Evolutionary conservation across 768 basidiomycete species (phyloP).

Genomic region (Termitomyces sp.): DNA sequence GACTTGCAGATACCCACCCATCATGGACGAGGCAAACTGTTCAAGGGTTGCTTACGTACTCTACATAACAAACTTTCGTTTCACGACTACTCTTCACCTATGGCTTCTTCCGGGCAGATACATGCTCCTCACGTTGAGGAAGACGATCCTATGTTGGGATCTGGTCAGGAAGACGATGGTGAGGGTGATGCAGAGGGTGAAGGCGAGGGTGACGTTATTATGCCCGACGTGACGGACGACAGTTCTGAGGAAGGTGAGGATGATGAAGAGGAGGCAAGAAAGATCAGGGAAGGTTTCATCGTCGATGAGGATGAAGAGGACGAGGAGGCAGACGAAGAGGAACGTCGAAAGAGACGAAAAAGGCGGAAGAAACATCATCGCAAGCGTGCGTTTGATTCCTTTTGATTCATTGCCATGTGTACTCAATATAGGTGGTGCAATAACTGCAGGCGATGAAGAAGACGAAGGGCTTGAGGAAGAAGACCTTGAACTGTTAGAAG

Average conservation of each 20-base stretch:
- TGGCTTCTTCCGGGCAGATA: conserved; percentile 48
- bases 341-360: conserved; percentile 56
- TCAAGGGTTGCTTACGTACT: conserved; percentile 16
- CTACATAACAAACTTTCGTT: conserved; percentile 9
- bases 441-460: conserved; percentile 34
- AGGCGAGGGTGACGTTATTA: conserved; percentile 49
- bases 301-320: conserved; percentile 88
- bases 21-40: background rate
- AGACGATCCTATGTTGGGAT: conserved; percentile 57
- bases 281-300: conserved; percentile 86
- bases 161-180: conserved; percentile 47
- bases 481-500: conserved; percentile 82
- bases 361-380: conserved; percentile 64
- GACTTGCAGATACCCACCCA: conserved; percentile 2
- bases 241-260: conserved; percentile 90
- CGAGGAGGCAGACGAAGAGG: conserved; percentile 66
- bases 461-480: conserved; percentile 86
- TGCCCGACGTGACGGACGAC: conserved; percentile 60
- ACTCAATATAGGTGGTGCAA: background rate
- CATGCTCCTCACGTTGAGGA: conserved; percentile 18
- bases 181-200: conserved; percentile 37
- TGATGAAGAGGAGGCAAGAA: conserved; percentile 80
- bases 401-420: conserved; percentile 2
- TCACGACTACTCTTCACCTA: conserved; percentile 27
- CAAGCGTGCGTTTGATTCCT: conserved; percentile 30